phyloP scores from a whole-genome alignment of 305 asterid species.

The Salvia sclarea region DNA sequence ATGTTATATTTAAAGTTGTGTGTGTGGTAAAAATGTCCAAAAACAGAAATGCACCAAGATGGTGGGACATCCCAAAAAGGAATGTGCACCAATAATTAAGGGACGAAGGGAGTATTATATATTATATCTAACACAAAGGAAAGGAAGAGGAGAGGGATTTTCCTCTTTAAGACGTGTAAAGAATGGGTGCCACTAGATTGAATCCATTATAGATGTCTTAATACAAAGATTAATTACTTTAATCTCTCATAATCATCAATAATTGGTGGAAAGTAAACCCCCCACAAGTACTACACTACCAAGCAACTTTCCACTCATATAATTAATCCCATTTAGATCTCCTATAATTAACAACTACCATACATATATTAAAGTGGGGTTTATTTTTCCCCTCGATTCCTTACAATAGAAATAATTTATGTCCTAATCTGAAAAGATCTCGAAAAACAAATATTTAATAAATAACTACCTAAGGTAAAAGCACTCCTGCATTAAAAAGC shows the following conservation, averaged over 20 bases:
- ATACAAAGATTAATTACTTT: constrained; percentile 11
- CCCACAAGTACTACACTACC: constrained; percentile 28
- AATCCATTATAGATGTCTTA: constrained; percentile 55
- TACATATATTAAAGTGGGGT: neutral
- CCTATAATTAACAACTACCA: neutral
- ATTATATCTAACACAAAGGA: neutral
- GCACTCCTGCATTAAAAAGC: constrained; percentile 27
- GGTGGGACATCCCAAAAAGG: too few species aligned
- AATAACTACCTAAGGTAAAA: constrained; percentile 13
- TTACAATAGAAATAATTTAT: constrained; percentile 5
- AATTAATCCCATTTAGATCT: constrained; percentile 33
- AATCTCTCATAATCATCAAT: constrained; percentile 46
- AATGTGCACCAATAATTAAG: neutral
- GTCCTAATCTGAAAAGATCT: constrained; percentile 13
- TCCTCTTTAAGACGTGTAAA: constrained; percentile 61
- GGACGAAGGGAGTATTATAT: too few species aligned
- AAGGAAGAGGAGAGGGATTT: neutral
- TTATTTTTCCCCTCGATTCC: constrained; percentile 23
- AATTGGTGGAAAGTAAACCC: constrained; percentile 52
- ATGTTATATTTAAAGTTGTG: too few species aligned
- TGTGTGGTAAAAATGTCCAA: too few species aligned
- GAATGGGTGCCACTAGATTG: constrained; percentile 67
- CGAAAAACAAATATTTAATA: neutral
- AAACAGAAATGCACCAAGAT: too few species aligned
- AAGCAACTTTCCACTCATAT: constrained; percentile 16